These are phyloP conservation scores for Entomophthora muscae DNA, from an alignment of 371 early-diverging fungal genomes.

Conservation along the genomic window DNA sequence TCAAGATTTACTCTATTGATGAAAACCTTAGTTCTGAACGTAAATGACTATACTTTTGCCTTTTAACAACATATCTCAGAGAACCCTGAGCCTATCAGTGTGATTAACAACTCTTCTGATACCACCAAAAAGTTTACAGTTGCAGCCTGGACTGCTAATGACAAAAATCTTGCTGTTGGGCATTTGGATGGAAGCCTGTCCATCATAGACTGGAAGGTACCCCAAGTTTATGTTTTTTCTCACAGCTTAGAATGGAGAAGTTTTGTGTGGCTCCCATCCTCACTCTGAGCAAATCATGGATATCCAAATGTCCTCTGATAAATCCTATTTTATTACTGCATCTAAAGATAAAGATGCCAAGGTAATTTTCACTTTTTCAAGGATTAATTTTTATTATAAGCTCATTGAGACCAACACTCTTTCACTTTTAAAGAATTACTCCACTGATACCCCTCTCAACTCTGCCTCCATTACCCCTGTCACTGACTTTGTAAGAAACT, in stretches of 20 bases:
- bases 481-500: constrained; percentile 47
- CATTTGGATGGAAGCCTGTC: constrained; percentile 84
- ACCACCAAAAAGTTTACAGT: constrained; percentile 64
- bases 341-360: constrained; percentile 93
- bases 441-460: constrained; percentile 91
- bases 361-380: constrained; percentile 11
- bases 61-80: constrained; percentile 17
- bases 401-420: constrained; percentile 76
- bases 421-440: constrained; percentile 64
- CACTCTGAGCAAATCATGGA: constrained; percentile 78
- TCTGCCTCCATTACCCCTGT: constrained; percentile 82
- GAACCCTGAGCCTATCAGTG: constrained; percentile 52
- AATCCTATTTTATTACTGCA: constrained; percentile 90
- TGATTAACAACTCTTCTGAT: constrained; percentile 39
- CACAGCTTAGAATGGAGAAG: constrained; percentile 29
- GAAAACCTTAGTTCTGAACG: constrained; percentile 27
- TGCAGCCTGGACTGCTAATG: constrained; percentile 78
- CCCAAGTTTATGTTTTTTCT: not conserved
- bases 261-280: constrained; percentile 35
- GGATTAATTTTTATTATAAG: not conserved
- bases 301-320: constrained; percentile 83
- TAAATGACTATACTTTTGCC: constrained; percentile 1
- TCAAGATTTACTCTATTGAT: constrained; percentile 63
- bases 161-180: constrained; percentile 81
- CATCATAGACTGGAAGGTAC: constrained; percentile 64